A percentile compares a stretch with the other conserved stretches of the same genome.
phyloP scores from a whole-genome alignment of 2,329 filamentous ascomycete genomes.

The Drechslerella coelobrocha region DNA sequence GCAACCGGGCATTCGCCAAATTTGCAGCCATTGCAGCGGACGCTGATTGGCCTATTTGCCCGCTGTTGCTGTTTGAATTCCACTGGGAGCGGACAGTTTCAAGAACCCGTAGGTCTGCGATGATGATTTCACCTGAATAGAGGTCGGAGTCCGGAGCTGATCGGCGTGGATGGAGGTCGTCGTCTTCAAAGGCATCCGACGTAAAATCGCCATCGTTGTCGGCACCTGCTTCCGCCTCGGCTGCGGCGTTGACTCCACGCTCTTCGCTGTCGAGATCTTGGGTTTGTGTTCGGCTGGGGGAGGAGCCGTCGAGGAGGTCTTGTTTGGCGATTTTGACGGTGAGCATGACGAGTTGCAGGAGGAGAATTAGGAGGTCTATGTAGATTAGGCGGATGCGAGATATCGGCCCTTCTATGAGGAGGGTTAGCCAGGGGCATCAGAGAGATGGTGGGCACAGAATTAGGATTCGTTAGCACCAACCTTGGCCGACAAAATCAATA shows the following conservation, averaged over 20 bases:
- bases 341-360: conserved; percentile 70
- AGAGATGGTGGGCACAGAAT: conserved; percentile 16
- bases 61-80: conserved; percentile 42
- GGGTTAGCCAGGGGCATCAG: neutral
- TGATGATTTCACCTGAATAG: conserved; percentile 53
- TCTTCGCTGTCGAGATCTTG: conserved; percentile 68
- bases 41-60: conserved; percentile 20
- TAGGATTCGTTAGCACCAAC: conserved; percentile 38
- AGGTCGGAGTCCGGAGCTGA: conserved; percentile 26
- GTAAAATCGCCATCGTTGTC: conserved; percentile 51
- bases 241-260: conserved; percentile 59
- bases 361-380: conserved; percentile 66
- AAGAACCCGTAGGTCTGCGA: conserved; percentile 52
- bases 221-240: conserved; percentile 49
- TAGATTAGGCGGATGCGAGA: conserved; percentile 66
- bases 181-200: neutral
- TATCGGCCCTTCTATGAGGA: conserved; percentile 62
- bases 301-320: conserved; percentile 56
- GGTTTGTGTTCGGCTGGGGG: conserved; percentile 46
- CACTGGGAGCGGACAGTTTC: conserved; percentile 53
- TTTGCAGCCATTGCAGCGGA: conserved; percentile 38
- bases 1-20: conserved; percentile 28
- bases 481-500: conserved; percentile 73
- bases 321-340: conserved; percentile 65
- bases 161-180: conserved; percentile 14